Base-by-base conservation (phyloP, 768 basidiomycete species). In the Kwoniella newhampshirensis region DNA sequence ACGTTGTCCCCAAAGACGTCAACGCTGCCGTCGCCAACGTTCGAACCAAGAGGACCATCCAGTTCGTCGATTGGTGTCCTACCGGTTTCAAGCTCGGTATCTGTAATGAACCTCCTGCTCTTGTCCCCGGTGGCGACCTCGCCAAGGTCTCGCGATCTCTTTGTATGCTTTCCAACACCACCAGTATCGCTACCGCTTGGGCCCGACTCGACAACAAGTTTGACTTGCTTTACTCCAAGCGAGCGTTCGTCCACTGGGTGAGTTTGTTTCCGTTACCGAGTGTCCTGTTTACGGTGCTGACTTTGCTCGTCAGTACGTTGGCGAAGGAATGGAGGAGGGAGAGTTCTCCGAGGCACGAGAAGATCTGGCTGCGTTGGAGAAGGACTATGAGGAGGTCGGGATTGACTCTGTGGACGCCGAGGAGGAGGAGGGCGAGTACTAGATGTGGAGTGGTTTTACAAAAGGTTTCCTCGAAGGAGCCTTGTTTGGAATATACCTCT, bases 321-420 rank as follows among this genome's bases (percentile, higher is more conserved):
- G 93, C 75, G 93, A 98, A 80, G 94, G 94, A 81, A 97, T 98
- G 94, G 94, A 97, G 77, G 94, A 98, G 82, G 94, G 94, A 78
- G 94, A 98, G 80, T 97, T 97, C 80, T 92, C 91, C 44, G 93
- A 96, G 80, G 94, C 94, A 43, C 88, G 93, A 67, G 94, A 98
- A 77, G 94, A 98, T 80, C 86, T 98, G 60, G 94, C 94, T 40
- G 94, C 94, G 6, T 84, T 98, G 57, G 93, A 97, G 80, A 93
- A 94, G 78, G 77, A 78, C 53, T 78, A 78, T 71, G 75, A 78
- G 59, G 77, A 78, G 73, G 77, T 78, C 59, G 75, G 75, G 60
- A 68, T 77, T 39, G 77, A 77, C 70, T 75, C 75, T 45, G 74
- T 68, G 36, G 77, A 77, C 46, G 71, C 65, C 36, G 77, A 77